These are phyloP conservation scores for Bryopsis sp. DNA, from an alignment of 139 green algal genomes.

Conservation along the genomic window DNA sequence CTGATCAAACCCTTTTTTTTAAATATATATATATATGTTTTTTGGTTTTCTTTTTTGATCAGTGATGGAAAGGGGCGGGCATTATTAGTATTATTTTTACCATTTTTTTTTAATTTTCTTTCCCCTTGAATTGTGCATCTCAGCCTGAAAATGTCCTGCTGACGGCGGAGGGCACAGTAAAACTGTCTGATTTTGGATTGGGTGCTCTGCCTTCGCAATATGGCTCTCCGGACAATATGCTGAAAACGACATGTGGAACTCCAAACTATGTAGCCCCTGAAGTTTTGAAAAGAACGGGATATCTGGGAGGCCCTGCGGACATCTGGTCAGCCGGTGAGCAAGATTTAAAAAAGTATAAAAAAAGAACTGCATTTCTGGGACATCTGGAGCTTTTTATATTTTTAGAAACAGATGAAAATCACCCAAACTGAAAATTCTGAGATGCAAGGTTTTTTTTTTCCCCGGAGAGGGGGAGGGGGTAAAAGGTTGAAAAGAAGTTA, in stretches of 20 bases:
- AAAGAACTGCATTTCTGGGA: too few relatives aligned
- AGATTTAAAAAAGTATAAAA: too few relatives aligned
- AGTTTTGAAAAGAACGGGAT: slow-evolving; percentile 41
- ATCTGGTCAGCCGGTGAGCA: slow-evolving; percentile 49
- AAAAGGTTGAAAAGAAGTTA: too few relatives aligned
- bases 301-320: slow-evolving; percentile 41
- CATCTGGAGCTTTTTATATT: too few relatives aligned
- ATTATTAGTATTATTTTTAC: not conserved
- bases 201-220: slow-evolving; percentile 21
- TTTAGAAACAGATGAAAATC: too few relatives aligned
- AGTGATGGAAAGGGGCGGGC: not conserved
- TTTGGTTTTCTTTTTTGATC: not conserved
- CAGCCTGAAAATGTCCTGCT: slow-evolving; percentile 53
- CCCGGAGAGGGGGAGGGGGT: too few relatives aligned
- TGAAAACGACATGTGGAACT: slow-evolving; percentile 62
- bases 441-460: too few relatives aligned
- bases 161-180: slow-evolving; percentile 28
- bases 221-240: slow-evolving; percentile 18
- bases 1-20: not conserved
- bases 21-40: not conserved
- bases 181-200: slow-evolving; percentile 57
- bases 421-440: too few relatives aligned
- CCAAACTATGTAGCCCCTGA: slow-evolving; percentile 72
- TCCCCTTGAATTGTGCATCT: not conserved
- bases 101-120: not conserved